Evolutionary conservation across 257 asterid species (phyloP).

Genomic region (Rehmannia glutinosa): DNA sequence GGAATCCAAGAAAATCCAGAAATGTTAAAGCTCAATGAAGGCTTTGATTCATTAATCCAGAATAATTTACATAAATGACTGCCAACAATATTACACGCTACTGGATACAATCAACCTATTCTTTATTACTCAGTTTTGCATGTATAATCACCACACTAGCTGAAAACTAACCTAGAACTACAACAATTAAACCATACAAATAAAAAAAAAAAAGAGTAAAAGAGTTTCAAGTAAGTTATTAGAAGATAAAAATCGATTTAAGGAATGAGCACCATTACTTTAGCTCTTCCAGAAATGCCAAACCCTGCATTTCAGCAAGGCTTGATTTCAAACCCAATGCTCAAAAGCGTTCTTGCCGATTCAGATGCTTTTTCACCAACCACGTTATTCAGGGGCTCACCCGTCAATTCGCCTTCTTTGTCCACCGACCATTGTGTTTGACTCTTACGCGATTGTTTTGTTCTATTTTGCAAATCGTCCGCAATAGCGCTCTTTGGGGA

Average conservation of each 20-base stretch:
- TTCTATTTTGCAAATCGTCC: constrained; percentile 24
- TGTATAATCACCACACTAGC: constrained; percentile 17
- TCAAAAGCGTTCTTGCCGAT: constrained; percentile 57
- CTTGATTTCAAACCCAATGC: constrained; percentile 77
- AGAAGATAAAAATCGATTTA: constrained; percentile 6
- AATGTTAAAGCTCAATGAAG: too few species aligned
- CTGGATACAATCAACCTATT: constrained; percentile 27
- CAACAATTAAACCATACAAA: constrained; percentile 22
- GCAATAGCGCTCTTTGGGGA: constrained; percentile 40
- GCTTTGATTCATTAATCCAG: too few species aligned
- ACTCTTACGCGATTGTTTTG: constrained; percentile 26
- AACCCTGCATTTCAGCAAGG: constrained; percentile 45
- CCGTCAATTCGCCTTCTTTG: constrained; percentile 51
- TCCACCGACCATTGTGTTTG: constrained; percentile 61
- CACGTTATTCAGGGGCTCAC: constrained; percentile 37
- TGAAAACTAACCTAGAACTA: constrained; percentile 15
- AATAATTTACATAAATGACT: constrained; percentile 27
- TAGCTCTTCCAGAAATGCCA: neutral
- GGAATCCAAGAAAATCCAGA: too few species aligned
- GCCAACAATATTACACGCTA: constrained; percentile 21
- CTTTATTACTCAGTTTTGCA: constrained; percentile 20
- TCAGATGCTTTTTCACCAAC: constrained; percentile 42
- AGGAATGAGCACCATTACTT: too few species aligned
- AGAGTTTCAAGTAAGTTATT: constrained; percentile 5
- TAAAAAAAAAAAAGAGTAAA: neutral